Evolutionary conservation across 1,139 yeast species (phyloP).

Genomic region (Pichia sp.): DNA sequence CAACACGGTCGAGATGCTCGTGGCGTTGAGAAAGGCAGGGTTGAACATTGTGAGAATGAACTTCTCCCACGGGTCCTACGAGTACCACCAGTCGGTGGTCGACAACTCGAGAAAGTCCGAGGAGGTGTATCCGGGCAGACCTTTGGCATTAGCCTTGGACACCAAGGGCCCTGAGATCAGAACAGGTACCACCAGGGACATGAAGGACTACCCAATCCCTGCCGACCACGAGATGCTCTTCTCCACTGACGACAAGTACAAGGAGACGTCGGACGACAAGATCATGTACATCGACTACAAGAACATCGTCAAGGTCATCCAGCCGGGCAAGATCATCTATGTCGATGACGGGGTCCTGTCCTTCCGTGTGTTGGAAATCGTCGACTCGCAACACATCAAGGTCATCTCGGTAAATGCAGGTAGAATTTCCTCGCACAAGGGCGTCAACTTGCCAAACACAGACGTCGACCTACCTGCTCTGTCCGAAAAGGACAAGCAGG

Average conservation of each 20-base stretch:
- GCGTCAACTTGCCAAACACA: constrained; percentile 98
- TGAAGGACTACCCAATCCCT: constrained; percentile 73
- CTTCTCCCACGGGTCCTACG: constrained; percentile 97
- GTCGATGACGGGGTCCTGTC: constrained; percentile 97
- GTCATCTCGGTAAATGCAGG: constrained; percentile 92
- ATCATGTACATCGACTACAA: constrained; percentile 89
- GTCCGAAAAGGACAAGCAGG: constrained; percentile 91
- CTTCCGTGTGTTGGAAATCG: constrained; percentile 81
- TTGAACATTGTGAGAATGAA: constrained; percentile 97
- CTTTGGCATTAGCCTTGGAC: constrained; percentile 95
- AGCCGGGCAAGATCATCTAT: constrained; percentile 82
- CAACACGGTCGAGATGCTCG: constrained; percentile 80
- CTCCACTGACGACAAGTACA: constrained; percentile 83
- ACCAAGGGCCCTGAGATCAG: constrained; percentile 99
- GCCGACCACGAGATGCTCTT: constrained; percentile 88
- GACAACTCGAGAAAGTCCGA: constrained; percentile 96
- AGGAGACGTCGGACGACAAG: constrained; percentile 66
- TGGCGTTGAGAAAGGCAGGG: constrained; percentile 92
- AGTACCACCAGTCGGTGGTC: constrained; percentile 92
- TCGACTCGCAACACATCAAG: constrained; percentile 73
- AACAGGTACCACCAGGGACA: constrained; percentile 88
- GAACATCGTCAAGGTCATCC: constrained; percentile 92
- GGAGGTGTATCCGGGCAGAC: constrained; percentile 87
- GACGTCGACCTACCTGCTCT: constrained; percentile 98
- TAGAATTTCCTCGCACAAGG: constrained; percentile 94